Conservation (phyloP, 495 filamentous ascomycete genomes). For the Penicillium parvum region DNA sequence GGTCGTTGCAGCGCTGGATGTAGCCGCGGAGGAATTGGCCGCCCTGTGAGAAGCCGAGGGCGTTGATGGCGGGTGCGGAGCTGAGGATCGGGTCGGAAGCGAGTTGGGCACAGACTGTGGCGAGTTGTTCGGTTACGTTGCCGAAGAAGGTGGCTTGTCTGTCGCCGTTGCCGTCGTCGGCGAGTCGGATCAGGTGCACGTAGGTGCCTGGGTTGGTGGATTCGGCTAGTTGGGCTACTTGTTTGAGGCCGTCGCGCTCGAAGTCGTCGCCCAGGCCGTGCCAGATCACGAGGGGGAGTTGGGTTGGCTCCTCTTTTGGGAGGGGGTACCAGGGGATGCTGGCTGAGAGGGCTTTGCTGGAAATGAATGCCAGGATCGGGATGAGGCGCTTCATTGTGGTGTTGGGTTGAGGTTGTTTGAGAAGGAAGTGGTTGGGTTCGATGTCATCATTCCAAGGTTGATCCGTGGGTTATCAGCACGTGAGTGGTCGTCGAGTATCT, state of each 20-base stretch:
- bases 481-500: slow-evolving; percentile 1
- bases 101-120: slow-evolving; percentile 74
- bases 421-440: slow-evolving; percentile 1
- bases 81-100: slow-evolving; percentile 72
- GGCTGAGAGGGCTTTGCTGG: slow-evolving; percentile 12
- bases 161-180: slow-evolving; percentile 60
- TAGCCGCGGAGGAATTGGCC: slow-evolving; percentile 95
- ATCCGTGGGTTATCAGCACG: slow-evolving; percentile 14
- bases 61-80: slow-evolving; percentile 78
- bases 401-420: slow-evolving; percentile 1
- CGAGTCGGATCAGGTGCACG: slow-evolving; percentile 75
- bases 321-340: slow-evolving; percentile 8
- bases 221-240: slow-evolving; percentile 63
- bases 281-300: slow-evolving; percentile 89
- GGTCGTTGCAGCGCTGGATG: slow-evolving; percentile 82
- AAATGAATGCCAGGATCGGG: slow-evolving; percentile 12
- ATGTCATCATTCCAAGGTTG: slow-evolving; percentile 1
- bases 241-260: slow-evolving; percentile 65
- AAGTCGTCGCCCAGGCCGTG: slow-evolving; percentile 75
- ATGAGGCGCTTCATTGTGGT: slow-evolving; percentile 11
- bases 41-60: slow-evolving; percentile 90
- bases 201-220: slow-evolving; percentile 74
- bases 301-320: slow-evolving; percentile 28
- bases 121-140: slow-evolving; percentile 78
- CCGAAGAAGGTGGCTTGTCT: slow-evolving; percentile 84